phyloP scores from a whole-genome alignment of 1,139 yeast genomes.

The Diutina neorugosa region DNA sequence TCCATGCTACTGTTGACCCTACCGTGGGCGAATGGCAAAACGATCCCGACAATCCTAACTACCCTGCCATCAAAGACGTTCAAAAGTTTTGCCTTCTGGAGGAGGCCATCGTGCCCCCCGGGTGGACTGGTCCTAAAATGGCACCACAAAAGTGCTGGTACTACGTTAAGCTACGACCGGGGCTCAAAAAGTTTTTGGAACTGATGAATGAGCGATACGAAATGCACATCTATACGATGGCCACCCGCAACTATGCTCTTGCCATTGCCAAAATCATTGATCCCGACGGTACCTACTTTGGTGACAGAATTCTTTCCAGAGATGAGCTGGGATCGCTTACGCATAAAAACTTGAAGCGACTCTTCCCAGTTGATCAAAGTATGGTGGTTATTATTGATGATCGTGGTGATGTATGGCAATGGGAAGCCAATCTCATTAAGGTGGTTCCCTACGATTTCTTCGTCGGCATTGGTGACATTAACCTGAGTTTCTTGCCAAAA shows the following conservation, averaged over 20 bases:
- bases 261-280: conserved; percentile 87
- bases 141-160: conserved; percentile 65
- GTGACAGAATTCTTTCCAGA: conserved; percentile 81
- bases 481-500: conserved; percentile 82
- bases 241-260: conserved; percentile 89
- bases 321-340: conserved; percentile 93
- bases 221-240: conserved; percentile 96
- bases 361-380: conserved; percentile 92
- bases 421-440: conserved; percentile 85
- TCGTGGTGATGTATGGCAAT: conserved; percentile 98
- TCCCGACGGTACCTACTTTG: conserved; percentile 77
- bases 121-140: conserved; percentile 45
- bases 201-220: conserved; percentile 59
- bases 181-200: conserved; percentile 59
- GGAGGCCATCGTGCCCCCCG: conserved; percentile 49
- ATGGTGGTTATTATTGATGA: conserved; percentile 97
- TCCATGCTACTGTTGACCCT: conserved; percentile 96
- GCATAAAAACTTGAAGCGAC: conserved; percentile 74
- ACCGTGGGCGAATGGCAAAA: conserved; percentile 94
- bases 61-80: conserved; percentile 75
- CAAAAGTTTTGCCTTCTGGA: conserved; percentile 67
- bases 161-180: conserved; percentile 88
- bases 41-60: conserved; percentile 77
- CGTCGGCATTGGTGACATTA: conserved; percentile 96
- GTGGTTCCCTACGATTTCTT: conserved; percentile 94